Evolutionary conservation across 495 filamentous ascomycete species (phyloP), one percentile per base, ranked within the genome.

Genomic region (Ramalina peruviana): DNA sequence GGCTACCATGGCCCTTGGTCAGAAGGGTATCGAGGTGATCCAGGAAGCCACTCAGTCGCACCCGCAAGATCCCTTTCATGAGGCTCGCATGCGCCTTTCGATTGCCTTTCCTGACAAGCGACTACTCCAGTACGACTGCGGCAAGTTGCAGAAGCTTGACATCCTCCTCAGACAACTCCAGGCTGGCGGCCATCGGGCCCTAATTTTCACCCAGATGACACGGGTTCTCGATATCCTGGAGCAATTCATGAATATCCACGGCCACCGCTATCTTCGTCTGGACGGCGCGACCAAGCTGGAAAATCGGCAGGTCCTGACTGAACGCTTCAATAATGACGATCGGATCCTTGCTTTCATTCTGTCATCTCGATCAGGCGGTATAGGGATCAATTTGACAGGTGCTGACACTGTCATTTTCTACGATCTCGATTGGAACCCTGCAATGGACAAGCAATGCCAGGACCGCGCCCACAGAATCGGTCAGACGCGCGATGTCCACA

Each of bases 141-240:
- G 93, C 46, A 99, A 99, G 62, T 76, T 99, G 11, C 93, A 99
- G 57, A 79, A 82, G 23, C 80, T 99, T 13, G 89, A 90, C 59
- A 80, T 77, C 51, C 77, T 99, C 9, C 76, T 99, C 25, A 83
- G 92, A 19, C 80, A 85, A 45, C 73, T 97, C 1, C 88, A 96
- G 65, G 79, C 85, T 6, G 87, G 86, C 47, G 87, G 88, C 15
- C 92, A 96, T 60, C 85, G 93, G 6, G 90, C 87, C 4, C 69
- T 99, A 27, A 97, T 99, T 63, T 99, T 99, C 68, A 97, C 93
- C 2, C 93, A 99, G 59, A 99, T 99, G 93, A 97, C 93, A 23
- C 94, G 90, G 62, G 92, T 97, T 55, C 80, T 99, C 5, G 89
- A 99, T 65, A 92, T 99, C 51, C 75, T 99, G 16, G 93, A 99